Evolutionary conservation across 495 filamentous ascomycete genomes (phyloP).

Genomic region (Cairneyella variabilis): DNA sequence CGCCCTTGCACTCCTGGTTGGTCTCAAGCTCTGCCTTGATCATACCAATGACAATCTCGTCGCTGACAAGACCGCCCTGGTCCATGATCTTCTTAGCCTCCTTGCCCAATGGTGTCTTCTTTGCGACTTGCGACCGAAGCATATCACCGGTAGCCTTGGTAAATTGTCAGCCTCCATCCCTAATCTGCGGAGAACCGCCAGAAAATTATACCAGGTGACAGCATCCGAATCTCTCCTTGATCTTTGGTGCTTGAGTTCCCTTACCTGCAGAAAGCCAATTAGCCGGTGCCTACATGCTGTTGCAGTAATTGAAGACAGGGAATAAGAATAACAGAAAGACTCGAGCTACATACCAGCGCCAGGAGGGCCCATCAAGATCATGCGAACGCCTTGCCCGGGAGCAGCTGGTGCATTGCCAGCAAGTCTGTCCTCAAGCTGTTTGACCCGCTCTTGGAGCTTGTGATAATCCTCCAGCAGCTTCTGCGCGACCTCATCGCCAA

Average conservation of each 20-base stretch:
- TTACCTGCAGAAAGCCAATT: constrained; percentile 63
- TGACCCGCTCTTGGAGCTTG: constrained; percentile 79
- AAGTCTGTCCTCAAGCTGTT: constrained; percentile 67
- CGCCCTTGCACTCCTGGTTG: constrained; percentile 94
- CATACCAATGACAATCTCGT: constrained; percentile 99
- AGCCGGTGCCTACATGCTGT: constrained; percentile 25
- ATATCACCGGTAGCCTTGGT: constrained; percentile 94
- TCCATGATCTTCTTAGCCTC: constrained; percentile 99
- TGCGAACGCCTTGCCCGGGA: constrained; percentile 58
- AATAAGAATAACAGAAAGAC: constrained; percentile 1
- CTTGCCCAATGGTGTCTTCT: constrained; percentile 90
- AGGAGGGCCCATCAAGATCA: constrained; percentile 97
- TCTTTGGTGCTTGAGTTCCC: constrained; percentile 95
- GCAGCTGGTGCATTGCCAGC: constrained; percentile 46
- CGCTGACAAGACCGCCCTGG: constrained; percentile 91
- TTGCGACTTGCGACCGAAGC: constrained; percentile 96
- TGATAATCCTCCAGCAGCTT: constrained; percentile 72
- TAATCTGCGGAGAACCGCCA: not conserved
- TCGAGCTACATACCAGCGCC: constrained; percentile 73
- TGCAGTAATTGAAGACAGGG: too few relatives aligned
- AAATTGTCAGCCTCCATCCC: constrained; percentile 3
- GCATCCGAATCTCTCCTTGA: constrained; percentile 94
- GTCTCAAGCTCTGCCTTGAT: constrained; percentile 93
- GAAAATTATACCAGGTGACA: constrained; percentile 81
- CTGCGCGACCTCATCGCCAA: constrained; percentile 71